These are phyloP conservation scores for Gossypium davidsonii DNA, from an alignment of 441 rosid species.

Conservation along the genomic window DNA sequence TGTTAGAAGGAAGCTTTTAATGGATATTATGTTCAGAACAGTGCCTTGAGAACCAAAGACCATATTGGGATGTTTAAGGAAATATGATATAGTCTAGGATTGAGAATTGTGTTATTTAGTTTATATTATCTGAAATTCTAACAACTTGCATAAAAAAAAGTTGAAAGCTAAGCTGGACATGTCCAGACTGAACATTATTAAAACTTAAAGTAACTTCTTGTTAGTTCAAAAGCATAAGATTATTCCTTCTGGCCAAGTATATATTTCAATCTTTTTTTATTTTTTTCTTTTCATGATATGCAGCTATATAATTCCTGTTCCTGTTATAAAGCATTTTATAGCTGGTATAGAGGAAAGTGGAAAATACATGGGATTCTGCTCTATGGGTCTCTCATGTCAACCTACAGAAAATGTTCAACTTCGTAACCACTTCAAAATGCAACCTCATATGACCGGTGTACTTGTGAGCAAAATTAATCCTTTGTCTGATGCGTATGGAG, in stretches of 20 bases:
- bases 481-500: conserved; percentile 46
- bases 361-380: conserved; percentile 68
- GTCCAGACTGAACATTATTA: not conserved
- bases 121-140: not conserved
- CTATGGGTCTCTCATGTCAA: conserved; percentile 76
- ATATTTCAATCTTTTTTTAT: not conserved
- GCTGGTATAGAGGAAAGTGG: conserved; percentile 63
- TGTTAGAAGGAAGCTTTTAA: not conserved
- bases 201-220: conserved; percentile 6
- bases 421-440: conserved; percentile 54
- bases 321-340: conserved; percentile 72
- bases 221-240: not conserved
- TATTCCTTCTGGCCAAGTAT: conserved; percentile 7
- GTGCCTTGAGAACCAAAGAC: not conserved
- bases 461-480: conserved; percentile 80
- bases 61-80: not conserved
- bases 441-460: conserved; percentile 65
- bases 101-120: not conserved
- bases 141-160: not conserved
- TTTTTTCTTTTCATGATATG: conserved; percentile 14
- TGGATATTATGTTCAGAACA: not conserved
- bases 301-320: conserved; percentile 85
- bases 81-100: not conserved
- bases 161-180: not conserved
- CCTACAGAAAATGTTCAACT: conserved; percentile 75